Conservation (phyloP, 345 rosid species). For the Litchi chinensis region DNA sequence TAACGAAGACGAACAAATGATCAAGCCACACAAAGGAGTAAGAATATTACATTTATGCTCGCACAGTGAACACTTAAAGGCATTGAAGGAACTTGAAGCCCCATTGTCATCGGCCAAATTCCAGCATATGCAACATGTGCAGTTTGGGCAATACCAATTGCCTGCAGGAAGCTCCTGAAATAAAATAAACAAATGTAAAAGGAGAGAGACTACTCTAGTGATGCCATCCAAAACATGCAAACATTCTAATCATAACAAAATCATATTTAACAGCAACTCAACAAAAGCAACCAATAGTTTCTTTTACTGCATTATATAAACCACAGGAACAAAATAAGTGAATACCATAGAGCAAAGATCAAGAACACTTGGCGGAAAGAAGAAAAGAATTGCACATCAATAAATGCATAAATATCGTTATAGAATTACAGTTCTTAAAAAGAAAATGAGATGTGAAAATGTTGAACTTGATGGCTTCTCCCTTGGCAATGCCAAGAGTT, state of each 20-base stretch:
- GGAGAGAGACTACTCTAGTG: constrained; percentile 14
- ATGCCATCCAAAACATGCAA: constrained; percentile 14
- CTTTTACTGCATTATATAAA: not conserved
- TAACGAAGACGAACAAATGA: constrained; percentile 1
- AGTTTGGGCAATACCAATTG: constrained; percentile 89
- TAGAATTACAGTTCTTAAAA: not conserved
- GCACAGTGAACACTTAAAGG: constrained; percentile 77
- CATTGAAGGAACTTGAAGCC: constrained; percentile 40
- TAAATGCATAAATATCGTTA: not conserved
- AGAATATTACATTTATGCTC: constrained; percentile 74
- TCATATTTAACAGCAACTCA: not conserved
- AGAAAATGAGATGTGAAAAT: not conserved
- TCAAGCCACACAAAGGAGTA: constrained; percentile 13
- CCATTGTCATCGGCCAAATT: constrained; percentile 62
- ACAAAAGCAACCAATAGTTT: not conserved
- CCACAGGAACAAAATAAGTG: not conserved
- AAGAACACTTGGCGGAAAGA: not conserved
- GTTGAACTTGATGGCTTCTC: not conserved
- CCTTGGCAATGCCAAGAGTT: not conserved
- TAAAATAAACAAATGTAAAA: constrained; percentile 23
- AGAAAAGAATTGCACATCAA: not conserved
- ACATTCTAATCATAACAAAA: not conserved
- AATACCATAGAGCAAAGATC: not conserved
- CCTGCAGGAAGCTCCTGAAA: constrained; percentile 89
- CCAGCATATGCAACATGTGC: constrained; percentile 80